Evolutionary conservation across 768 basidiomycete species (phyloP), one percentile per base, ranked within the genome.

Genomic region (Jaapia argillacea): DNA sequence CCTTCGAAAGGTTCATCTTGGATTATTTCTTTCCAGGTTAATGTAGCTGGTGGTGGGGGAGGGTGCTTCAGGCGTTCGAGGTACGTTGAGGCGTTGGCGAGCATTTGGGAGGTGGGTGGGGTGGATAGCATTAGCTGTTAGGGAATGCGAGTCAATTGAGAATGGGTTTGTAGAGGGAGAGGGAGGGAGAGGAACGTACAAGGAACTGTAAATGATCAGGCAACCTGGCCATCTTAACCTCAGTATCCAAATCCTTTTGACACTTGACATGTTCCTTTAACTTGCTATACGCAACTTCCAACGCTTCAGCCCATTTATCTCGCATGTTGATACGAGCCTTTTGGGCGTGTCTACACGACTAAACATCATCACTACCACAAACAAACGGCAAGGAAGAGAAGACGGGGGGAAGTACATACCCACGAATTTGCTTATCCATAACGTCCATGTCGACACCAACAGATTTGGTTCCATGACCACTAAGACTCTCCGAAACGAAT

Each of bases 1-100:
- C 84, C 88, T 58, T 89, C 83, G 48, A 86, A 84, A 3, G 86
- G 85, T 45, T 89, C 87, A 52, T 87, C 86, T 1, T 72, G 72
- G 13, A 90, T 69, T 41, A 91, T 89, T n/a, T 77, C 71, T 46
- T 70, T 67, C 88, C 88, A 91, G 3, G 82, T 85, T 5, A 87
- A 59, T 1, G 66, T 52, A 3, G 65, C 57, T 5, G 55, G 66
- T 5, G 50, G 45, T 36, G 52, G 40, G 21, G 53, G 63, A 20
- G 76, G 78, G 46, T 79, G 69, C 21, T 55, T 60, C 12, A 72
- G 56, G 1, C 51, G 55, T 24, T 79, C 63, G 4, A 81, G 64
- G 49, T 74, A 77, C 0, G 59, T 45, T 4, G 76, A 69, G n/a
- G 80, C 83, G 50, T 67, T 69, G 1, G 65, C 59, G 23, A 76